A percentile compares a stretch with the other conserved stretches of the same genome.
Evolutionary conservation across 371 early-diverging fungal genomes (phyloP).

Genomic region (Mucor irregularis): DNA sequence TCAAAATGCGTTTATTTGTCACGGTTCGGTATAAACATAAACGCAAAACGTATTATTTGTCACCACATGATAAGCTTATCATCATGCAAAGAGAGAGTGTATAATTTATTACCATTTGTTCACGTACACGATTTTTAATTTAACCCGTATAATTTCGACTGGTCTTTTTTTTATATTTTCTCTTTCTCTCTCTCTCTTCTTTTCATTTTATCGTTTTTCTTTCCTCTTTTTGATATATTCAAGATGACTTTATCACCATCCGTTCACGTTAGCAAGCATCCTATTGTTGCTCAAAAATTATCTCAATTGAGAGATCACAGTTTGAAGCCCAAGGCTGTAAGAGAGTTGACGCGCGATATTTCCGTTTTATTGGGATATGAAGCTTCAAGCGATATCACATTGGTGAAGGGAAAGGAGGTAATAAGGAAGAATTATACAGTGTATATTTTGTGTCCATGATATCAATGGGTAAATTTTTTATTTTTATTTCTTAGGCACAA

Average conservation of each 20-base stretch:
- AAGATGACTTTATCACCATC: slow-evolving; percentile 14
- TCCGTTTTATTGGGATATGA: slow-evolving; percentile 68
- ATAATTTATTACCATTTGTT: neutral
- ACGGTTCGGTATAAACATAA: no score
- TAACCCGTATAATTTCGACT: no score
- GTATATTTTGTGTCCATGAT: no score
- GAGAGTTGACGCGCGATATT: slow-evolving; percentile 70
- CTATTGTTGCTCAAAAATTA: slow-evolving; percentile 71
- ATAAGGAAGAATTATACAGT: no score
- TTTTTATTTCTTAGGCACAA: slow-evolving; percentile 8
- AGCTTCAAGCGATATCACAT: slow-evolving; percentile 57
- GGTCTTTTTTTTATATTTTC: slow-evolving; percentile 18
- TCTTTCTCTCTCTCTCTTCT: slow-evolving; percentile 13
- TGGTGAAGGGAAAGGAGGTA: neutral
- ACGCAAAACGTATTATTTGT: neutral
- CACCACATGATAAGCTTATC: neutral
- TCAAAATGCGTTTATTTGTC: no score
- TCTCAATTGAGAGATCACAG: slow-evolving; percentile 66
- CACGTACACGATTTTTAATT: slow-evolving; percentile 1
- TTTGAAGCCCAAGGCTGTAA: slow-evolving; percentile 60
- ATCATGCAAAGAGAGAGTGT: neutral
- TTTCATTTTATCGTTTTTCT: slow-evolving; percentile 12
- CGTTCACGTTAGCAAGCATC: slow-evolving; percentile 60
- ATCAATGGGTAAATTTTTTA: neutral
- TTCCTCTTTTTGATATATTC: slow-evolving; percentile 2